Conservation (phyloP, 805 yeast species). For the Metschnikowia colocasiae region DNA sequence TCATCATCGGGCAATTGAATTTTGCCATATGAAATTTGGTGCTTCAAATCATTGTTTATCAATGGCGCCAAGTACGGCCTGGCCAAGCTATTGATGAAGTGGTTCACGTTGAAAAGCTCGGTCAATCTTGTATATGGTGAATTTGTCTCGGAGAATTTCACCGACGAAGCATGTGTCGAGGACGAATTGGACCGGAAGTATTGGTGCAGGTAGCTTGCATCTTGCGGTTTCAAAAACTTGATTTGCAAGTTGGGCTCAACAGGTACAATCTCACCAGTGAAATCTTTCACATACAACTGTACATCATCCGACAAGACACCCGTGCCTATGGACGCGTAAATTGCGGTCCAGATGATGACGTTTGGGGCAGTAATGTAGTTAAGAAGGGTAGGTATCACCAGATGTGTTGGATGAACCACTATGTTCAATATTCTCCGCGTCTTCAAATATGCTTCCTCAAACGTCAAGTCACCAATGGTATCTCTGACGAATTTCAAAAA, state of each 20-base stretch:
- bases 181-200: slow-evolving; percentile 28
- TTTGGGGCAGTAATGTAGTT: slow-evolving; percentile 94
- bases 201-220: slow-evolving; percentile 45
- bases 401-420: slow-evolving; percentile 76
- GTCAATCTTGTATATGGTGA: slow-evolving; percentile 82
- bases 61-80: slow-evolving; percentile 92
- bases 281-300: slow-evolving; percentile 54
- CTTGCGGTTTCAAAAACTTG: slow-evolving; percentile 42
- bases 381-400: slow-evolving; percentile 64
- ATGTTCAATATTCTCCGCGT: slow-evolving; percentile 80
- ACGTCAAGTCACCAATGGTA: slow-evolving; percentile 78
- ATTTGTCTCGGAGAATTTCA: slow-evolving; percentile 46
- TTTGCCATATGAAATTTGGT: slow-evolving; percentile 45
- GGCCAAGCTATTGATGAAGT: slow-evolving; percentile 85
- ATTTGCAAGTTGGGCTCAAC: slow-evolving; percentile 41
- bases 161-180: slow-evolving; percentile 29
- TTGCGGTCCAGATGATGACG: slow-evolving; percentile 78
- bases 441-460: slow-evolving; percentile 84
- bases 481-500: slow-evolving; percentile 75
- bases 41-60: slow-evolving; percentile 76
- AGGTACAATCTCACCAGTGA: slow-evolving; percentile 58
- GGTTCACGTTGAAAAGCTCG: slow-evolving; percentile 92
- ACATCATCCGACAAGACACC: slow-evolving; percentile 60
- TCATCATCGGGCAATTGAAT: slow-evolving; percentile 15
- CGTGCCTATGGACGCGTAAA: slow-evolving; percentile 77